Evolutionary conservation across 2,329 filamentous ascomycete genomes (phyloP).

Genomic region (Exophiala xenobiotica): DNA sequence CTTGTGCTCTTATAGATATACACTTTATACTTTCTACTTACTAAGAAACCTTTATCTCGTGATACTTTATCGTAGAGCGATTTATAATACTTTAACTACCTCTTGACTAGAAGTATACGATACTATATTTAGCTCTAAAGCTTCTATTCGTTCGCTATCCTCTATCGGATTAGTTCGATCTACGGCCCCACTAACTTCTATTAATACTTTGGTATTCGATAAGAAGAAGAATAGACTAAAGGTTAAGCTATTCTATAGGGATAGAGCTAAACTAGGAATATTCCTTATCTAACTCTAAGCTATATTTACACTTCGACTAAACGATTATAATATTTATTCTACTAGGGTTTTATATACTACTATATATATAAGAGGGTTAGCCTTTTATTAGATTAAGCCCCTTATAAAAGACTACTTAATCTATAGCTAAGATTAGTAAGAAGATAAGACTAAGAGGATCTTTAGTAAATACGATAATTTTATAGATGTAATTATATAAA

Average conservation of each 20-base stretch:
- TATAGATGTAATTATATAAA: neutral
- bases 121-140: neutral
- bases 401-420: neutral
- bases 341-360: neutral
- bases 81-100: constrained; percentile 1
- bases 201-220: neutral
- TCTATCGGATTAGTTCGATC: neutral
- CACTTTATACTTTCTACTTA: neutral
- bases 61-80: neutral
- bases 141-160: neutral
- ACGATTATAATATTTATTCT: neutral
- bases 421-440: neutral
- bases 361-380: neutral
- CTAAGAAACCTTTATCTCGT: neutral
- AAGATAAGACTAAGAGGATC: neutral
- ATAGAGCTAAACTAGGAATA: neutral
- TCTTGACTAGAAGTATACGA: neutral
- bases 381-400: neutral
- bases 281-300: neutral
- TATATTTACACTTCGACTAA: neutral
- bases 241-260: neutral
- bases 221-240: neutral
- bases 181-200: neutral
- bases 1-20: neutral
- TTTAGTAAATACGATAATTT: neutral